Evolutionary conservation across 2,329 filamentous ascomycete genomes (phyloP).

Genomic region (Ceratocystis ficicola): DNA sequence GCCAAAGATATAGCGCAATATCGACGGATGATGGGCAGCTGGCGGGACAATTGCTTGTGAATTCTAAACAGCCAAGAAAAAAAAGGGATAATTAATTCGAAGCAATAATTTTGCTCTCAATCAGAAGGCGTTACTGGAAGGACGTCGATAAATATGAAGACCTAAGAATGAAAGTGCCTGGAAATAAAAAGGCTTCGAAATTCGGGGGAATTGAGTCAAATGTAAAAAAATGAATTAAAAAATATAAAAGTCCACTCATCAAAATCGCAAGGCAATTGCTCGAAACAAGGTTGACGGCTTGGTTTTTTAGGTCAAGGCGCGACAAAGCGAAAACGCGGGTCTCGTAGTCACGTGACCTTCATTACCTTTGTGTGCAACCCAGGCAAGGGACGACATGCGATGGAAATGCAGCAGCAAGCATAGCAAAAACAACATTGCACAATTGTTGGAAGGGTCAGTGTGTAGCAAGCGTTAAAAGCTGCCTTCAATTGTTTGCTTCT

Average conservation of each 20-base stretch:
- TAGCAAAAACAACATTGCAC: not conserved
- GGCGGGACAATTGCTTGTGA: not conserved
- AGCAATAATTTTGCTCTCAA: not conserved
- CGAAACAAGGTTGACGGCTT: not conserved
- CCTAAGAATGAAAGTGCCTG: not conserved
- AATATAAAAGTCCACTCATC: not conserved
- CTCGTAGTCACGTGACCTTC: constrained; percentile 15
- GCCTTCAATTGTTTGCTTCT: not conserved
- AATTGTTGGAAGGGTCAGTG: not conserved
- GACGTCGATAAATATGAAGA: not conserved
- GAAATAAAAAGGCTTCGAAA: not conserved
- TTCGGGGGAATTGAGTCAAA: not conserved
- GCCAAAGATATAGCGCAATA: not conserved
- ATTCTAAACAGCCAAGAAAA: not conserved
- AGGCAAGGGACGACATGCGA: not conserved
- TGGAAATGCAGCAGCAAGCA: not conserved
- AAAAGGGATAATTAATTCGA: not conserved
- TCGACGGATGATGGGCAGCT: not conserved
- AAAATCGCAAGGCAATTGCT: not conserved
- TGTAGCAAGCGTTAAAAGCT: too few species aligned
- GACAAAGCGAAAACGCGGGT: constrained; percentile 14
- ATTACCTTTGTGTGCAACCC: not conserved
- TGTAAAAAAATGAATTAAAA: not conserved
- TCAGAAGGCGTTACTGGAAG: not conserved
- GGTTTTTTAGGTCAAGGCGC: not conserved